These are phyloP conservation scores for Lactifluus pinguis DNA, from an alignment of 768 basidiomycete species.

Conservation along the genomic window DNA sequence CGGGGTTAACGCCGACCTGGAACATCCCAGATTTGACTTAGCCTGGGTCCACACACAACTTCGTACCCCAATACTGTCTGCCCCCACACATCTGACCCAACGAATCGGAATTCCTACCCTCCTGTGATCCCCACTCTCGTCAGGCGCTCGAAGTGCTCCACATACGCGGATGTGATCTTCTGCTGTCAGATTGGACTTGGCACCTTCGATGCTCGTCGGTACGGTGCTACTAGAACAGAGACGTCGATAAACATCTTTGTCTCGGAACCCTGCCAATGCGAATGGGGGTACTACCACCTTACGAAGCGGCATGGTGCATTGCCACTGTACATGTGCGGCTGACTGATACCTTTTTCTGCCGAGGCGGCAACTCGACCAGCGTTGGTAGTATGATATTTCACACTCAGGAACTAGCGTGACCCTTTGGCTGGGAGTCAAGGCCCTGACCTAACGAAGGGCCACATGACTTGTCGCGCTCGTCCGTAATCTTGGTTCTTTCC, in stretches of 20 bases:
- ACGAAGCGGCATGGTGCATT: no score
- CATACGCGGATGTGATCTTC: background rate
- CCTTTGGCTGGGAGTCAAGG: background rate
- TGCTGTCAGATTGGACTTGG: background rate
- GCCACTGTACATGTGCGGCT: no score
- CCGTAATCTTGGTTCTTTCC: background rate
- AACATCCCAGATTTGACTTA: background rate
- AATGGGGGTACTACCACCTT: no score
- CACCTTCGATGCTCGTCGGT: background rate
- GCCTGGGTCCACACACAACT: background rate
- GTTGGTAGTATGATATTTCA: background rate
- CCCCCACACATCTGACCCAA: background rate
- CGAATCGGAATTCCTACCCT: background rate
- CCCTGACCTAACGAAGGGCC: background rate
- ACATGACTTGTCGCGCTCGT: background rate
- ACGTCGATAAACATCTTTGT: no score
- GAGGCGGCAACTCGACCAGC: background rate
- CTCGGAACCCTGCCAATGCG: no score
- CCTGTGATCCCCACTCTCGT: background rate
- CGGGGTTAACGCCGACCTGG: background rate
- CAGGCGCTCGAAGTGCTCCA: background rate
- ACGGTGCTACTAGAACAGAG: no score
- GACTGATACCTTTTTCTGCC: background rate
- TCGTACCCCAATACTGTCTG: background rate
- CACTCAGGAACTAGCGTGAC: background rate